Evolutionary conservation across 2,329 filamentous ascomycete species (phyloP).

Genomic region (Colletotrichum sp.): DNA sequence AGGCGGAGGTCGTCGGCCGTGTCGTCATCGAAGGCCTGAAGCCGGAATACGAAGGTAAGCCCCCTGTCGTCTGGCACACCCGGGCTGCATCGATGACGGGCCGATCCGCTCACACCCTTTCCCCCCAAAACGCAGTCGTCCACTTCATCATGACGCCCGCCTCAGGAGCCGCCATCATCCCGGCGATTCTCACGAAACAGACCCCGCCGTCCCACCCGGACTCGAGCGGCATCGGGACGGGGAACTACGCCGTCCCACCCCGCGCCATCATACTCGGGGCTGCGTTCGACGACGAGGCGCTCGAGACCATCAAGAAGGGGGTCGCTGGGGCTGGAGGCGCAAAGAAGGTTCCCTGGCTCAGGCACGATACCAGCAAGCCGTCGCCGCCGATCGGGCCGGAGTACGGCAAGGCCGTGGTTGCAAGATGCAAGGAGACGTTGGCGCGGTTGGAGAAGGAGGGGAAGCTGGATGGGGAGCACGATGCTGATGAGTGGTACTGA

Average conservation of each 20-base stretch:
- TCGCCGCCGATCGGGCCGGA: slow-evolving; percentile 28
- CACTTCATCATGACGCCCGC: slow-evolving; percentile 17
- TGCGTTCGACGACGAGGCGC: slow-evolving; percentile 14
- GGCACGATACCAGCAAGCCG: slow-evolving; percentile 23
- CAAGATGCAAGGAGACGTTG: slow-evolving; percentile 28
- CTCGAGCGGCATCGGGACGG: slow-evolving; percentile 20
- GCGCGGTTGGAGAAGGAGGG: slow-evolving; percentile 23
- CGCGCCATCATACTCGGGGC: slow-evolving; percentile 16
- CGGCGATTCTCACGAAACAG: slow-evolving; percentile 7
- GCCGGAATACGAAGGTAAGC: slow-evolving; percentile 29
- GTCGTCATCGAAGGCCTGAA: slow-evolving; percentile 27
- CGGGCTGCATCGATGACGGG: neutral
- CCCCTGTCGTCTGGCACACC: neutral
- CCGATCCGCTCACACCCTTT: neutral
- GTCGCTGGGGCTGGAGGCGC: neutral
- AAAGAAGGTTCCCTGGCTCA: slow-evolving; percentile 26
- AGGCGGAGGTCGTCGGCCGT: slow-evolving; percentile 25
- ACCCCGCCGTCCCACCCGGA: slow-evolving; percentile 15
- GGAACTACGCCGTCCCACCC: slow-evolving; percentile 9
- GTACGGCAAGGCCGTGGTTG: slow-evolving; percentile 29
- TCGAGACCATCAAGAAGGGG: neutral
- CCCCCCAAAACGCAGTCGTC: slow-evolving; percentile 1
- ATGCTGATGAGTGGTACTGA: slow-evolving; percentile 23
- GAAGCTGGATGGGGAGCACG: slow-evolving; percentile 22
- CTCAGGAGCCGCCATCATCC: slow-evolving; percentile 18